phyloP scores from a whole-genome alignment of 192 early-diverging fungal species.

The Jimgerdemannia lactiflua region DNA sequence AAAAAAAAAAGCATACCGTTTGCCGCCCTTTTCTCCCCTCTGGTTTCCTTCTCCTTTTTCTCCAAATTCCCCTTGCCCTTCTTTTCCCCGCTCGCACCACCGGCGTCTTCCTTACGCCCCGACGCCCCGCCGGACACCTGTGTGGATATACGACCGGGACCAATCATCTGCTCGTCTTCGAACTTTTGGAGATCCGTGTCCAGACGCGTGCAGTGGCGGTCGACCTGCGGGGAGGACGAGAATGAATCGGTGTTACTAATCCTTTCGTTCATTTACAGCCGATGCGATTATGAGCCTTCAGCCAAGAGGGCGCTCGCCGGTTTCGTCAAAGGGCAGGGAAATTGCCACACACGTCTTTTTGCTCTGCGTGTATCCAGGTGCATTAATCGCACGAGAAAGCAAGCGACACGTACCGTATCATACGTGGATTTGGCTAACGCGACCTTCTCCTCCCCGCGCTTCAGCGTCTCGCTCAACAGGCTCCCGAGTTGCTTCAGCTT shows the following conservation, averaged over 20 bases:
- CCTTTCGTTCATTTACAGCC: no score
- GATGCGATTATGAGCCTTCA: no score
- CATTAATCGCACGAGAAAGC: not conserved
- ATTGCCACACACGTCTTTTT: not conserved
- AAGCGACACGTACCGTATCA: conserved; percentile 67
- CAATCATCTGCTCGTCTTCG: conserved; percentile 88
- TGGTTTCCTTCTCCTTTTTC: conserved; percentile 18
- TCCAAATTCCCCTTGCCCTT: conserved; percentile 26
- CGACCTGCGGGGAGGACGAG: conserved; percentile 50
- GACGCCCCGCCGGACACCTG: conserved; percentile 30
- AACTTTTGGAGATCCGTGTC: conserved; percentile 92
- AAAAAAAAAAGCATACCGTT: not conserved
- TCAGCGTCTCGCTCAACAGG: conserved; percentile 70
- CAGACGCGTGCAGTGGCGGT: conserved; percentile 82
- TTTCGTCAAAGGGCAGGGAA: conserved; percentile 3
- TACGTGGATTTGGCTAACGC: conserved; percentile 90
- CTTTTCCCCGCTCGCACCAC: conserved; percentile 24
- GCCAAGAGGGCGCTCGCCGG: no score
- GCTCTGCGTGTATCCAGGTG: no score
- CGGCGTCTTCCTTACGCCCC: conserved; percentile 39
- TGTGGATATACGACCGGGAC: conserved; percentile 38
- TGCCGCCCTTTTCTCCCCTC: conserved; percentile 6
- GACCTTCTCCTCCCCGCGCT: conserved; percentile 93
- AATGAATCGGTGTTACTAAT: not conserved
- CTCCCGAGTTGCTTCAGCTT: conserved; percentile 50